Evolutionary conservation across 306 rosid species (phyloP), one percentile per base, ranked within the genome.

Genomic region (Quercus agrifolia): DNA sequence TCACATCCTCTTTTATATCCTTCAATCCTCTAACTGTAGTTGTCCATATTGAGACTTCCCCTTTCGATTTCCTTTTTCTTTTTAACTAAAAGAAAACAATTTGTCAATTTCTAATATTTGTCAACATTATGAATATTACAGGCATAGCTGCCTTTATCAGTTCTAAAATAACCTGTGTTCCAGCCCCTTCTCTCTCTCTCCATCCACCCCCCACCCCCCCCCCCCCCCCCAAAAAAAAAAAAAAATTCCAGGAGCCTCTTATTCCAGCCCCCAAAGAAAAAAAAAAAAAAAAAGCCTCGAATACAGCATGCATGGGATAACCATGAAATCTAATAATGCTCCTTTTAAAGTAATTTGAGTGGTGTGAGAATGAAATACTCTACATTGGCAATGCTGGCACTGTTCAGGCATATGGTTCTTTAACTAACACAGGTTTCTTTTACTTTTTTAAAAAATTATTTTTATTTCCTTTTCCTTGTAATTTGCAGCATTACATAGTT

Each of bases 401-500:
- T 61, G 31, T 61, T 12, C 44, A 63, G 30, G 21, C 70, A 27
- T 2, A 63, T 14, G 20, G 17, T 63, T 63, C 30, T 17, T n/a
- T 30, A 17, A 18, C 46, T 28, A 30, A 30, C 5, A 27, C 44
- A 28, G n/a, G 18, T 27, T 28, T 52, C 0, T 2, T 38, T 70
- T 44, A 38, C 27, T 20, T 38, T n/a, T 21, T 6, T 3, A 0
- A 38, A 7, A 38, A 41, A 2, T 9, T 15, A 15, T 31, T 23
- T 69, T 19, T n/a, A 17, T 51, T 33, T 1, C 11, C 33, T 23
- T 67, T 46, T 21, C 38, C 70, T 49, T 70, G 77, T 71, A 46
- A 23, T 46, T 74, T 27, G 77, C 85, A 88, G 92, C 97, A 90
- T 75, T 87, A 92, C 83, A 85, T 88, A 74, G 82, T 92, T 59